Evolutionary conservation across 2,329 filamentous ascomycete species (phyloP).

Genomic region (Helicocarpus griseus): DNA sequence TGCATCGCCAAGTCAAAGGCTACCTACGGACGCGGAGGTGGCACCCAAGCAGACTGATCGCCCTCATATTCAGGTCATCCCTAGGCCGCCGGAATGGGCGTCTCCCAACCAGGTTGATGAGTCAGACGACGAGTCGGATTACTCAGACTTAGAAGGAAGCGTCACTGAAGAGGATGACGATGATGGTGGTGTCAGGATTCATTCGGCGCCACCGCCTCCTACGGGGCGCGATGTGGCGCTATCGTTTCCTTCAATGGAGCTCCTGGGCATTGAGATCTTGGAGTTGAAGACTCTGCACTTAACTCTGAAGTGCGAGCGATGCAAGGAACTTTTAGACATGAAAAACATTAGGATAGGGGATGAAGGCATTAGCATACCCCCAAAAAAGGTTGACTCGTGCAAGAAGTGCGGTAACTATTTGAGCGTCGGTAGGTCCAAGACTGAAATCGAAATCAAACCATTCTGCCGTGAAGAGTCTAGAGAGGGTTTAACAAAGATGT

Average conservation of each 20-base stretch:
- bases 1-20: constrained; percentile 5
- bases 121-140: constrained; percentile 30
- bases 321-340: constrained; percentile 63
- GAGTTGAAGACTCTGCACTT: constrained; percentile 58
- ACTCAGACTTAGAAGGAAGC: constrained; percentile 36
- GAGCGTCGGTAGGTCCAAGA: constrained; percentile 32
- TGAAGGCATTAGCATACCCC: constrained; percentile 28
- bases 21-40: constrained; percentile 8
- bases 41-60: constrained; percentile 35
- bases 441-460: neutral
- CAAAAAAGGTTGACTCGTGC: constrained; percentile 40
- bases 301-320: constrained; percentile 67
- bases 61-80: constrained; percentile 60
- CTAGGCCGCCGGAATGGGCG: constrained; percentile 68
- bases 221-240: constrained; percentile 63
- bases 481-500: neutral
- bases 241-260: constrained; percentile 66
- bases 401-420: constrained; percentile 45
- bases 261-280: constrained; percentile 67
- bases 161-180: constrained; percentile 35
- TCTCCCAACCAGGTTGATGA: constrained; percentile 23
- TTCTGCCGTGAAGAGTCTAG: no score
- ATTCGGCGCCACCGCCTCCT: constrained; percentile 28
- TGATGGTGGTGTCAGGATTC: constrained; percentile 31
- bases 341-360: constrained; percentile 52